Evolutionary conservation across 2,329 filamentous ascomycete species (phyloP).

Genomic region (Beauveria varroae): DNA sequence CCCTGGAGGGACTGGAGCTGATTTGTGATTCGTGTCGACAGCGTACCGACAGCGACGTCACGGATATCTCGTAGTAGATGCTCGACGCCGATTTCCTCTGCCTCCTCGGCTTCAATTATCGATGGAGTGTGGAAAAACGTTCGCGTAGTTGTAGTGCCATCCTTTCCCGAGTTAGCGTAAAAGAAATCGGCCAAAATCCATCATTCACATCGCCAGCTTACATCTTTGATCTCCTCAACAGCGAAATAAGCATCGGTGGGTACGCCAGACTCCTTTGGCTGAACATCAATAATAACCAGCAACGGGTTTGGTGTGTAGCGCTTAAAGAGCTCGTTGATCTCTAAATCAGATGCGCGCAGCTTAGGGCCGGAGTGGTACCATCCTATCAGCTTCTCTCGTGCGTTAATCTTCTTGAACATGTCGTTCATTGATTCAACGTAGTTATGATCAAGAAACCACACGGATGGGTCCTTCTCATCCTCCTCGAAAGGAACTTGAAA

Average conservation of each 20-base stretch:
- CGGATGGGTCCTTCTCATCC: constrained; percentile 95
- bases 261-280: constrained; percentile 95
- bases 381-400: constrained; percentile 95
- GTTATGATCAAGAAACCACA: constrained; percentile 99
- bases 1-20: constrained; percentile 96
- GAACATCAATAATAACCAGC: constrained; percentile 95
- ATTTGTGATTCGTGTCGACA: constrained; percentile 94
- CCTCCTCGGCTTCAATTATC: constrained; percentile 97
- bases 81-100: constrained; percentile 97
- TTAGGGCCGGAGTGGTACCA: constrained; percentile 99
- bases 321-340: constrained; percentile 99
- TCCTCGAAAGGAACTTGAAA: constrained; percentile 88
- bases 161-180: constrained; percentile 42
- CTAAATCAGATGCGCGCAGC: constrained; percentile 88
- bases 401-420: constrained; percentile 99
- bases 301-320: constrained; percentile 95
- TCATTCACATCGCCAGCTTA: constrained; percentile 37
- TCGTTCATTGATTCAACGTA: constrained; percentile 99
- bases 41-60: constrained; percentile 92
- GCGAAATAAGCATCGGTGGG: constrained; percentile 99
- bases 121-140: constrained; percentile 98
- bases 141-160: constrained; percentile 92
- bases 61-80: constrained; percentile 96
- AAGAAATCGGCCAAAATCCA: neutral
- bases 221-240: constrained; percentile 98